phyloP scores from a whole-genome alignment of 441 rosid genomes.

The Eruca vesicaria region DNA sequence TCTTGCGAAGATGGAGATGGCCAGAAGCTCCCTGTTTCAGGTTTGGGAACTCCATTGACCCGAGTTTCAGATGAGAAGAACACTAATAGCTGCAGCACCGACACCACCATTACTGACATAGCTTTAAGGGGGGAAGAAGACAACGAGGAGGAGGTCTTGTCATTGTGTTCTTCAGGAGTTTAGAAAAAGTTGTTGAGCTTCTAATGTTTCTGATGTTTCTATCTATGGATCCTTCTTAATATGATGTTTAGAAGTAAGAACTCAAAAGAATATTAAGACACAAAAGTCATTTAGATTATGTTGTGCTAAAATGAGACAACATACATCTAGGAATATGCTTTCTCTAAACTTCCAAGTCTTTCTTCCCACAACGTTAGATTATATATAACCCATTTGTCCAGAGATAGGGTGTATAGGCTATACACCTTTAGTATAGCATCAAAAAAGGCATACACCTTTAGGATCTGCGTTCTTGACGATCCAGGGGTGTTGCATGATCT shows the following conservation, averaged over 20 bases:
- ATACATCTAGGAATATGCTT: neutral
- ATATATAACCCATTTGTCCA: conserved; percentile 5
- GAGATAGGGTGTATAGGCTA: neutral
- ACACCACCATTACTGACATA: conserved; percentile 57
- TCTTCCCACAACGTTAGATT: neutral
- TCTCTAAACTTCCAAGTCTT: neutral
- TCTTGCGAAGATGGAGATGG: conserved; percentile 21
- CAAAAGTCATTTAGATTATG: neutral
- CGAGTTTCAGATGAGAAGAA: conserved; percentile 31
- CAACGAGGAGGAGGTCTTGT: conserved; percentile 26
- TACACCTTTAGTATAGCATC: conserved; percentile 7
- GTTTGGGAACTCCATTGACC: conserved; percentile 32
- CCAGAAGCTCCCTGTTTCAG: conserved; percentile 42
- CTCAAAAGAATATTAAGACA: neutral
- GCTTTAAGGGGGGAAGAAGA: conserved; percentile 33
- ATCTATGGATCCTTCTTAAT: neutral
- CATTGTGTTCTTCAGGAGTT: conserved; percentile 28
- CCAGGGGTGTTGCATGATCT: conserved; percentile 89
- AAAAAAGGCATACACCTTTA: conserved; percentile 41
- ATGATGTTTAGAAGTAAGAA: conserved; percentile 16
- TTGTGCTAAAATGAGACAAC: neutral
- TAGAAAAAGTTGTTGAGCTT: conserved; percentile 17
- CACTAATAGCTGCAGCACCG: conserved; percentile 47
- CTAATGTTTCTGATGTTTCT: neutral
- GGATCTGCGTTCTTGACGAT: conserved; percentile 79